Conservation (phyloP, 371 early-diverging fungal genomes). For the Lichtheimia ramosa region DNA sequence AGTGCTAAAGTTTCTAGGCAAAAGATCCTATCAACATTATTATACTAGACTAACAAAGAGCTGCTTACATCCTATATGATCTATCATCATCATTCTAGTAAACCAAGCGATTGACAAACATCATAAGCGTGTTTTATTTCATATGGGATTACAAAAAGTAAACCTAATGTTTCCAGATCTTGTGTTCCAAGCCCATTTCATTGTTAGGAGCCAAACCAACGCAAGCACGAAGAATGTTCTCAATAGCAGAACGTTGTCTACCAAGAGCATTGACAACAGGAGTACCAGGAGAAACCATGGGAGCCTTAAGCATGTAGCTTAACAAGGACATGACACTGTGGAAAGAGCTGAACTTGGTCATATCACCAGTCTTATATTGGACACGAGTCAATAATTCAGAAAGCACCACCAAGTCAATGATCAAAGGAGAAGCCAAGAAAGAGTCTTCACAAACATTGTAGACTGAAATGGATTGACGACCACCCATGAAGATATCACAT, state of each 20-base stretch:
- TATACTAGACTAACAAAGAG: no score
- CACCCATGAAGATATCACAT: conserved; percentile 97
- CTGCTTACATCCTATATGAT: no score
- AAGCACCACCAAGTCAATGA: conserved; percentile 91
- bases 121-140: no score
- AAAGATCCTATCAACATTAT: no score
- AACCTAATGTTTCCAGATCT: conserved; percentile 61
- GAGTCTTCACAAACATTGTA: conserved; percentile 99
- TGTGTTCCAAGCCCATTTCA: conserved; percentile 89
- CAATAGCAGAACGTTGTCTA: conserved; percentile 93
- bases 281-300: conserved; percentile 87
- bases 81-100: no score
- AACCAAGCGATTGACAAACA: no score
- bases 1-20: no score
- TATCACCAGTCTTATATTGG: conserved; percentile 71
- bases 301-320: conserved; percentile 92
- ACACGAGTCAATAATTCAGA: conserved; percentile 96
- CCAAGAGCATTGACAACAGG: conserved; percentile 93
- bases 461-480: conserved; percentile 92
- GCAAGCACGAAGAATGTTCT: conserved; percentile 95
- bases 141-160: no score
- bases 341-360: conserved; percentile 78
- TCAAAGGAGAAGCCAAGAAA: conserved; percentile 93
- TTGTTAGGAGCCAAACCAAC: conserved; percentile 90
- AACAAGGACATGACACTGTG: conserved; percentile 90